A percentile compares a stretch with the other conserved stretches of the same genome.
phyloP scores from a whole-genome alignment of 768 basidiomycete species.

The Boletus bicolor region DNA sequence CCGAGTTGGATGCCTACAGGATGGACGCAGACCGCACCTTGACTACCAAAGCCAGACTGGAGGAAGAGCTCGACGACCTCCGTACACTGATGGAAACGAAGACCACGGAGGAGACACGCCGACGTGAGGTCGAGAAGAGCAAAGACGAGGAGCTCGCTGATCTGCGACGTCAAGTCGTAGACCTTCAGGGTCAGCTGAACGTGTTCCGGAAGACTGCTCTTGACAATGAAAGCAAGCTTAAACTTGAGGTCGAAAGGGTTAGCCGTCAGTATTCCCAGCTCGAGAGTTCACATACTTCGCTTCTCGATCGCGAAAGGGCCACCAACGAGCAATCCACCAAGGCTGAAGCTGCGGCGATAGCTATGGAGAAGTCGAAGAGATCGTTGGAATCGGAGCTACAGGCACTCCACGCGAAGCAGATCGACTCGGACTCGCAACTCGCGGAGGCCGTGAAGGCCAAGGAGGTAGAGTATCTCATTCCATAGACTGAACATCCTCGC shows the following conservation, averaged over 20 bases:
- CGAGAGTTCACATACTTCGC: conserved; percentile 56
- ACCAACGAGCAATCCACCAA: conserved; percentile 50
- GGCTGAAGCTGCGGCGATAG: conserved; percentile 46
- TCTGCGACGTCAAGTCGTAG: conserved; percentile 60
- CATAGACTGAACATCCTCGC: neutral
- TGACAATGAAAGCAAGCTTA: conserved; percentile 69
- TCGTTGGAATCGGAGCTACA: conserved; percentile 70
- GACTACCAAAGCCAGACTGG: conserved; percentile 55
- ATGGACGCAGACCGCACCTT: conserved; percentile 48
- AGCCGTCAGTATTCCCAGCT: conserved; percentile 58
- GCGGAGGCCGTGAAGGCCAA: conserved; percentile 60
- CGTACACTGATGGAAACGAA: conserved; percentile 82
- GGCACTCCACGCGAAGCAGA: conserved; percentile 62
- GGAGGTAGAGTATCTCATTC: conserved; percentile 54
- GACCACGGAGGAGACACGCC: conserved; percentile 78
- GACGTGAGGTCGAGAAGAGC: conserved; percentile 81
- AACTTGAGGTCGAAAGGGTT: conserved; percentile 68
- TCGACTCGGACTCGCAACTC: conserved; percentile 62
- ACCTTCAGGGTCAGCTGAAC: conserved; percentile 64
- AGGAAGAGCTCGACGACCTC: conserved; percentile 83
- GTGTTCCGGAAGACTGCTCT: conserved; percentile 58
- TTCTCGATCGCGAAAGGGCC: conserved; percentile 58
- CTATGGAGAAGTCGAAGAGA: conserved; percentile 68
- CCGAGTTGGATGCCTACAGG: conserved; percentile 59
- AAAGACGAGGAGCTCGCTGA: conserved; percentile 80